phyloP scores from a whole-genome alignment of 2,329 filamentous ascomycete genomes.

The Nemania bipapillata region DNA sequence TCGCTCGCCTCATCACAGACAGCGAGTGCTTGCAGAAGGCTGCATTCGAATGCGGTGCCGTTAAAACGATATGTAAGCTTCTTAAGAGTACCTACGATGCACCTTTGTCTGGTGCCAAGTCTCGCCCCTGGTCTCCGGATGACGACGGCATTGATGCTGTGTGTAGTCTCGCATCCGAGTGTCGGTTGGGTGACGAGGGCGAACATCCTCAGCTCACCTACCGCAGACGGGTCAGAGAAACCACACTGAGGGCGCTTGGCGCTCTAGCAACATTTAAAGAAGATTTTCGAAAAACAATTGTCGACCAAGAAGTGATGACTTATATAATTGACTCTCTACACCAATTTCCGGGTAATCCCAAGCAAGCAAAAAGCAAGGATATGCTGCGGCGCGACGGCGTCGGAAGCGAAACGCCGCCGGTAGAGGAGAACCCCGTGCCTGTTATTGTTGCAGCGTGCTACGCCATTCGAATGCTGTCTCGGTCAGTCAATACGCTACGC shows the following conservation, averaged over 20 bases:
- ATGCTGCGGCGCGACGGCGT: conserved; percentile 16
- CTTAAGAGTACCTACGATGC: conserved; percentile 64
- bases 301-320: conserved; percentile 81
- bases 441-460: conserved; percentile 89
- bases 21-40: conserved; percentile 83
- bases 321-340: conserved; percentile 84
- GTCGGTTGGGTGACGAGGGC: conserved; percentile 69
- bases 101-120: conserved; percentile 49
- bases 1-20: conserved; percentile 82
- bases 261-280: conserved; percentile 84
- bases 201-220: conserved; percentile 71
- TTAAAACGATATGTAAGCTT: conserved; percentile 60
- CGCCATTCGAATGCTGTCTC: conserved; percentile 80
- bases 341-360: conserved; percentile 65
- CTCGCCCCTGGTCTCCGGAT: conserved; percentile 54
- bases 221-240: conserved; percentile 79
- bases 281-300: conserved; percentile 81
- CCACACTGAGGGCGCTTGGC: conserved; percentile 80
- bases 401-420: conserved; percentile 47
- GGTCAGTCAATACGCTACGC: conserved; percentile 83
- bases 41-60: conserved; percentile 73
- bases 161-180: conserved; percentile 52
- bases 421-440: conserved; percentile 75
- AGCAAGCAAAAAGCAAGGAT: conserved; percentile 54
- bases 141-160: conserved; percentile 49